Conservation (phyloP, 352 stramenopile genomes). For the Hyaloperonospora brassicae region DNA sequence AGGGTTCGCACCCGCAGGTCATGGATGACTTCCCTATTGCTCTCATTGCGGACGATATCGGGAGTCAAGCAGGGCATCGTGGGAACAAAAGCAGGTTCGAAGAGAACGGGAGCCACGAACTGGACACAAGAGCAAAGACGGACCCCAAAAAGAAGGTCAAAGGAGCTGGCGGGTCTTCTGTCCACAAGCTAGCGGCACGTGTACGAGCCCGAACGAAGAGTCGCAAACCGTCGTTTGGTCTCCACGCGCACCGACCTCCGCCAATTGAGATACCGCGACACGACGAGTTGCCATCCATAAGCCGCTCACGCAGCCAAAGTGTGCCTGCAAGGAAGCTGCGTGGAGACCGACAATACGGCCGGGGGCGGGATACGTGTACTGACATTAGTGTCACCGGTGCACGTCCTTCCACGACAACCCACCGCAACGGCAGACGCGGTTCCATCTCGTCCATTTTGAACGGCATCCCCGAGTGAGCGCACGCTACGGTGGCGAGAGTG, state of each 20-base stretch:
- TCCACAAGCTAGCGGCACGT: conserved; percentile 7
- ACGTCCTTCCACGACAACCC: conserved; percentile 48
- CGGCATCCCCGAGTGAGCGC: conserved; percentile 32
- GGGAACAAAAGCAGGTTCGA: no score
- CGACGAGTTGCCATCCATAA: conserved; percentile 31
- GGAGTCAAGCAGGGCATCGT: no score
- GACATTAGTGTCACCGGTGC: conserved; percentile 9
- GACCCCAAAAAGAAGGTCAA: neutral
- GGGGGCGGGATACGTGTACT: conserved; percentile 13
- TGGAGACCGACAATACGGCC: conserved; percentile 14
- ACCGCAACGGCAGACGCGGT: conserved; percentile 45
- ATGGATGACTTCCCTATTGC: no score
- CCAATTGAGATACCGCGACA: conserved; percentile 61
- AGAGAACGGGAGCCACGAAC: no score
- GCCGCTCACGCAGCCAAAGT: conserved; percentile 34
- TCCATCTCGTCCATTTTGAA: conserved; percentile 74
- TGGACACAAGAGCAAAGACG: no score
- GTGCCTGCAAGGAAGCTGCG: conserved; percentile 31
- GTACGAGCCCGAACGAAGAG: conserved; percentile 20
- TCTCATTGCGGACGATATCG: no score
- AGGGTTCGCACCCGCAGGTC: no score
- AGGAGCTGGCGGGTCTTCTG: neutral
- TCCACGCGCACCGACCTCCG: conserved; percentile 30
- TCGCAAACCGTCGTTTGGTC: conserved; percentile 25
- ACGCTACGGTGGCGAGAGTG: neutral